Conservation (phyloP, 768 basidiomycete species). For the Podaxis sp. region DNA sequence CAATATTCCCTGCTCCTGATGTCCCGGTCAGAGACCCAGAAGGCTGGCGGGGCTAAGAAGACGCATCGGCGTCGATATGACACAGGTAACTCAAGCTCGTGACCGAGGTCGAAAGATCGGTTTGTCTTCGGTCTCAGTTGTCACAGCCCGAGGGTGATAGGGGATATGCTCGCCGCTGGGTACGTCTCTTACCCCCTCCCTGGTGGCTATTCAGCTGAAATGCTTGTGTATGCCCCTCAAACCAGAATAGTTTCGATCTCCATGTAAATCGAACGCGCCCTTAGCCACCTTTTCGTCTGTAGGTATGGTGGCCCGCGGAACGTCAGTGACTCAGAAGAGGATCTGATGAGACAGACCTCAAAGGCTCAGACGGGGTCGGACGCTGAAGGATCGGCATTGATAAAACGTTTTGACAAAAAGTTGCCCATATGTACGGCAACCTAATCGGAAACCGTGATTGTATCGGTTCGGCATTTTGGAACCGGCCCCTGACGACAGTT, state of each 20-base stretch:
- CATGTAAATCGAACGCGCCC: too few relatives aligned
- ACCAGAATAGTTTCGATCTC: too few relatives aligned
- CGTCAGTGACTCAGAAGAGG: too few relatives aligned
- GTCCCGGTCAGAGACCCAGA: neutral
- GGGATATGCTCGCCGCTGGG: neutral
- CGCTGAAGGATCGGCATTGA: too few relatives aligned
- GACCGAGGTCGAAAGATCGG: neutral
- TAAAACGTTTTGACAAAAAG: too few relatives aligned
- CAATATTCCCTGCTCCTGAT: neutral
- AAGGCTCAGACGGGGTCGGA: too few relatives aligned
- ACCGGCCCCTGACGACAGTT: neutral
- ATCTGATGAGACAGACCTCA: too few relatives aligned
- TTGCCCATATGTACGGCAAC: neutral
- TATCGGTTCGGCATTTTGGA: neutral
- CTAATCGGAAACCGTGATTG: neutral
- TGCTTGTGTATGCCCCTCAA: too few relatives aligned
- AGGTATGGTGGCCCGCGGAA: too few relatives aligned
- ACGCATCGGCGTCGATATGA: neutral
- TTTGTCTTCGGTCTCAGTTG: neutral
- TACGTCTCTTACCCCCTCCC: too few relatives aligned
- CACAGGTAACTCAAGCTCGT: neutral
- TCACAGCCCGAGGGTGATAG: neutral
- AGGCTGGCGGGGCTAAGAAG: neutral
- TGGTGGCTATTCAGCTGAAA: too few relatives aligned
- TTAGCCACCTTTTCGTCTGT: too few relatives aligned